Evolutionary conservation across 2,329 filamentous ascomycete genomes (phyloP).

Genomic region (Chalaropsis thielavioides): DNA sequence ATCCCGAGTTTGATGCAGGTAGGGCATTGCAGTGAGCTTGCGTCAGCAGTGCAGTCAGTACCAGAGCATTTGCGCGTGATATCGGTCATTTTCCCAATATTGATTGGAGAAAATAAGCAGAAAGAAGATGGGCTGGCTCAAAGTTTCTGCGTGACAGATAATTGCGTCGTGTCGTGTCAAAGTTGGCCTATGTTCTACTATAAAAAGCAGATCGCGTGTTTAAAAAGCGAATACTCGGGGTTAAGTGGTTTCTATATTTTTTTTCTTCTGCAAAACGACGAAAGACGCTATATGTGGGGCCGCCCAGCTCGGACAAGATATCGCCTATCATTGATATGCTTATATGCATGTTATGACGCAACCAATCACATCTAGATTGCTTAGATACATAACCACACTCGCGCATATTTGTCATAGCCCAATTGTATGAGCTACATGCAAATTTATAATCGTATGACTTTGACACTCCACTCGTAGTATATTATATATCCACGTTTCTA

Average conservation of each 20-base stretch:
- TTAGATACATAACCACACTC: neutral
- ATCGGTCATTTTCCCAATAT: slow-evolving; percentile 28
- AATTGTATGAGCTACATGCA: neutral
- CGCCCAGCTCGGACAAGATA: neutral
- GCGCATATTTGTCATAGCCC: neutral
- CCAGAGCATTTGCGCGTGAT: slow-evolving; percentile 62
- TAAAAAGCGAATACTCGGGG: neutral
- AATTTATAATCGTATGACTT: neutral
- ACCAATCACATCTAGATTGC: neutral
- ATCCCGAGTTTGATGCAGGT: slow-evolving; percentile 82
- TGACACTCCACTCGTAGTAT: neutral
- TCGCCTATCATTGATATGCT: neutral
- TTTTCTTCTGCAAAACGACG: neutral
- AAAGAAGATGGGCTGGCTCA: neutral
- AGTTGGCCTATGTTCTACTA: neutral
- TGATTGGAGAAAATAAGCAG: neutral
- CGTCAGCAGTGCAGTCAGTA: slow-evolving; percentile 72
- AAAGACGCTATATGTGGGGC: neutral
- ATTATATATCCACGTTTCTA: neutral
- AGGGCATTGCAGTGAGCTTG: slow-evolving; percentile 77
- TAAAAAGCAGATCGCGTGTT: neutral
- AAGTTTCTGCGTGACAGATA: neutral
- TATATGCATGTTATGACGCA: slow-evolving; percentile 1
- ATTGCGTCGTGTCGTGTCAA: neutral
- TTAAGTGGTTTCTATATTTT: neutral